Evolutionary conservation across 208 protist genomes (phyloP), one percentile per base, ranked within the genome.

Genomic region (Polymyxa betae): DNA sequence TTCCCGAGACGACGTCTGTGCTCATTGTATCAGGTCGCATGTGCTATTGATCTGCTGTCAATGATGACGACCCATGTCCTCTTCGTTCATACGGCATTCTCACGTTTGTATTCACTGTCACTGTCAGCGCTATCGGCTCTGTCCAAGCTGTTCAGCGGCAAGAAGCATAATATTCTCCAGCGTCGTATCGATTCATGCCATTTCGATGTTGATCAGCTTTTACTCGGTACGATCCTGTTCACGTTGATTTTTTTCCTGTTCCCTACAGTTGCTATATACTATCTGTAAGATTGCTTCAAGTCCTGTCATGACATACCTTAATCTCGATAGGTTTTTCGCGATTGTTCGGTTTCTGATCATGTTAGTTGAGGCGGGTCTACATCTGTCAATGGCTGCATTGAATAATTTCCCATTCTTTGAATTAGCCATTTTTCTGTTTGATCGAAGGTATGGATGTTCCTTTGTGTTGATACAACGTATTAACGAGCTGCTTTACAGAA

Each of bases 171-270:
- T 43, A 35, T 82, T 40, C n/a, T 82, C 5, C 72, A 82, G n/a
- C 72, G 40, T 40, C 72, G 72, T 35, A 35, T 82, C n/a, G 72
- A 82, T n/a, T 82, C 72, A n/a, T 82, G 72, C n/a, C 72, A 82
- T 82, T 82, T 82, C n/a, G 72, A 82, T 35, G 72, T 82, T n/a
- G 72, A 82, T 43, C 72, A 82, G 72, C 72, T 82, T 82, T n/a
- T 82, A 20, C 72, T 82, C 72, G 72, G 72, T 12, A 82, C 72
- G 5, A 82, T 82, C 35, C n/a, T 82, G 72, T 82, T 82, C 72
- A 82, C 72, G 5, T n/a, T 82, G 72, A 82, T 82, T 43, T 82
- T 82, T n/a, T 82, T 82, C 72, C 72, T 82, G 72, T 82, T 82
- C n/a, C 72, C 72, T 5, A 82, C 72, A 20, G 72, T 82, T 5